Evolutionary conservation across 139 green algal species (phyloP).

Genomic region (Chlorella sp.): DNA sequence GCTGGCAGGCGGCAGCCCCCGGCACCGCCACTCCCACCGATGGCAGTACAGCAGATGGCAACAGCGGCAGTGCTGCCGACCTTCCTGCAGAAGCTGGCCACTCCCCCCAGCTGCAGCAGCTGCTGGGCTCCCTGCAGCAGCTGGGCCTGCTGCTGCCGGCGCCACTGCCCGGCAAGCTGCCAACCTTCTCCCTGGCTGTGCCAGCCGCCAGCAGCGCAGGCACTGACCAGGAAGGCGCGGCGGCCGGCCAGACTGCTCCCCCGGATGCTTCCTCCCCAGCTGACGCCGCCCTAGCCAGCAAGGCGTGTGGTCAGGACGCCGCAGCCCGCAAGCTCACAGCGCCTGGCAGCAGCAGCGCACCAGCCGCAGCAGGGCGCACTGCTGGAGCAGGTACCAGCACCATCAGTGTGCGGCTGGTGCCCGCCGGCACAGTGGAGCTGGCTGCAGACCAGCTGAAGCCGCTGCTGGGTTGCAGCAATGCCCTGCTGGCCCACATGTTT

Average conservation of each 20-base stretch:
- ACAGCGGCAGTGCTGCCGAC: neutral
- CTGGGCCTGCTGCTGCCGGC: constrained; percentile 36
- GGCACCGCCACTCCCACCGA: neutral
- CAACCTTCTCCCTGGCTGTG: neutral
- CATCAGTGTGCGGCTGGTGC: constrained; percentile 8
- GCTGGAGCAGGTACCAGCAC: neutral
- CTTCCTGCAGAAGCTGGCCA: too few species aligned
- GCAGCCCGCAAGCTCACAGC: neutral
- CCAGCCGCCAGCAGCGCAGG: neutral
- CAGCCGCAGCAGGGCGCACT: neutral
- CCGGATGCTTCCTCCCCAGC: too few species aligned
- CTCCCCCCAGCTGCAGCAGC: constrained; percentile 15
- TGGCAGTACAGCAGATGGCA: neutral
- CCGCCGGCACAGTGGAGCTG: neutral
- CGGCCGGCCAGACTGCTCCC: too few species aligned
- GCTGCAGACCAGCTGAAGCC: neutral
- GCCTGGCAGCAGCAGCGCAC: neutral
- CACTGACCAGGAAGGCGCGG: neutral
- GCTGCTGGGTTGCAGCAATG: constrained; percentile 12
- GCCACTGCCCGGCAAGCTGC: constrained; percentile 2
- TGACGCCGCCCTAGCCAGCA: too few species aligned
- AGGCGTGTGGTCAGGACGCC: too few species aligned
- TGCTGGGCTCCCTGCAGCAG: neutral
- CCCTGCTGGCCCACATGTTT: constrained; percentile 25
- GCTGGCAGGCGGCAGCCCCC: constrained; percentile 14